These are phyloP conservation scores for Solanum chilense DNA, from an alignment of 257 asterid species.

Conservation along the genomic window DNA sequence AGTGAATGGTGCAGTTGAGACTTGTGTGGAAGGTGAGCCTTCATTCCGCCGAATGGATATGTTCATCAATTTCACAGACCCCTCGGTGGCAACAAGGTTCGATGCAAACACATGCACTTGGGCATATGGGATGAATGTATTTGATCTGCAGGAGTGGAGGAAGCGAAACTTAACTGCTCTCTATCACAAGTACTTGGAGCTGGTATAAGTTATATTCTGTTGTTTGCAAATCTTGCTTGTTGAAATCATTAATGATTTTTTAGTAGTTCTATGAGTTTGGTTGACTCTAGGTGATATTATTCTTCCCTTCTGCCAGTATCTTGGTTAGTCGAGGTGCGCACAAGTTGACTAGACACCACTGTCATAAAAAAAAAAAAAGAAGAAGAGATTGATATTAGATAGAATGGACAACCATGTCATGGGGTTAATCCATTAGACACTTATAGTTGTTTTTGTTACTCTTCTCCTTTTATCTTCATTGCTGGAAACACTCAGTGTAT, in stretches of 20 bases:
- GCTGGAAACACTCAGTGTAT: not conserved
- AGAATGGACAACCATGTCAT: not conserved
- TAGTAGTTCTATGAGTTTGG: not conserved
- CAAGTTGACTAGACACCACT: not conserved
- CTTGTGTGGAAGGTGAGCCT: conserved; percentile 61
- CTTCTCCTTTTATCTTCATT: not conserved
- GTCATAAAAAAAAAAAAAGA: not conserved
- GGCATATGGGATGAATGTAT: conserved; percentile 94
- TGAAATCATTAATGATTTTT: not conserved
- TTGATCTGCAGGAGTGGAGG: conserved; percentile 84
- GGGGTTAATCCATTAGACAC: not conserved
- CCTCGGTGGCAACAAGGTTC: conserved; percentile 35
- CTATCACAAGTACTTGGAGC: conserved; percentile 54
- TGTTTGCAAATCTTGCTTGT: conserved; percentile 1
- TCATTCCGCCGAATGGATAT: conserved; percentile 70
- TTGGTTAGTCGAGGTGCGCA: not conserved
- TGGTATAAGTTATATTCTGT: conserved; percentile 32
- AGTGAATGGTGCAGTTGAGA: conserved; percentile 83
- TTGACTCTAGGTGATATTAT: not conserved
- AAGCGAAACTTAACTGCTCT: conserved; percentile 38
- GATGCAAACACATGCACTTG: conserved; percentile 69
- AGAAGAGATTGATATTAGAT: not conserved
- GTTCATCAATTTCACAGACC: conserved; percentile 68
- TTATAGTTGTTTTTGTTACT: not conserved
- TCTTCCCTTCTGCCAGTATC: not conserved